Evolutionary conservation across 106 monocot genomes (phyloP).

Genomic region (Apostasia ramifera): DNA sequence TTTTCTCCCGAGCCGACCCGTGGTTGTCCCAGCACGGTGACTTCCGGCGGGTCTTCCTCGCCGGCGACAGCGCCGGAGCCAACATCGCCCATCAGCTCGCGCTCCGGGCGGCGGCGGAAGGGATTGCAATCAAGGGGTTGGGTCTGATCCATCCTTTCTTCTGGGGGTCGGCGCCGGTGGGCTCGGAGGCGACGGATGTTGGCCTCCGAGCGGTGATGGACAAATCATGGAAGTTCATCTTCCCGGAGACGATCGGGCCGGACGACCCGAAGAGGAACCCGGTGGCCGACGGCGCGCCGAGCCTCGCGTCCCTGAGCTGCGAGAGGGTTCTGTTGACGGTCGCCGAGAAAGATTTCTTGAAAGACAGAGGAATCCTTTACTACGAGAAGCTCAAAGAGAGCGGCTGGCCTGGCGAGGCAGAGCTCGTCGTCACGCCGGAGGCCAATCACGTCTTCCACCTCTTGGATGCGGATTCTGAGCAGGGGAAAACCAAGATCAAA

Average conservation of each 20-base stretch:
- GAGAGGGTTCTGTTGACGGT: constrained; percentile 2
- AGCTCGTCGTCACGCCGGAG: background rate
- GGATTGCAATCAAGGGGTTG: background rate
- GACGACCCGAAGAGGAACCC: background rate
- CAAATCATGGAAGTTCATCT: background rate
- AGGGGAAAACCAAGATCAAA: background rate
- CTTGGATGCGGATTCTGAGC: background rate
- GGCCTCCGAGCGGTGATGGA: background rate
- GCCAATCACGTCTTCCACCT: constrained; percentile 5
- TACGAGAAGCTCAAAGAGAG: constrained; percentile 9
- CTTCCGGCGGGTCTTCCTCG: background rate
- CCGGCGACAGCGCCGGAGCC: constrained; percentile 9
- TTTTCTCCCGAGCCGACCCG: background rate
- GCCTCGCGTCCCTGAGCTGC: background rate
- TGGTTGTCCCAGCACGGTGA: constrained; percentile 2
- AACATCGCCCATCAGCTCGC: constrained; percentile 11
- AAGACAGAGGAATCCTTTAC: background rate
- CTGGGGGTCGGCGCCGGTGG: background rate
- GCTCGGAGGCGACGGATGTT: constrained; percentile 1
- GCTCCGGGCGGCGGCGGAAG: background rate
- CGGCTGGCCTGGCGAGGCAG: constrained; percentile 9
- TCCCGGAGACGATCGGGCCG: background rate
- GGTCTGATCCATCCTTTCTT: constrained; percentile 2
- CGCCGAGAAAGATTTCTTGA: background rate
- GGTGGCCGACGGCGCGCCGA: background rate